Evolutionary conservation across 495 filamentous ascomycete species (phyloP).

Genomic region (Evansstolkia leycettana): DNA sequence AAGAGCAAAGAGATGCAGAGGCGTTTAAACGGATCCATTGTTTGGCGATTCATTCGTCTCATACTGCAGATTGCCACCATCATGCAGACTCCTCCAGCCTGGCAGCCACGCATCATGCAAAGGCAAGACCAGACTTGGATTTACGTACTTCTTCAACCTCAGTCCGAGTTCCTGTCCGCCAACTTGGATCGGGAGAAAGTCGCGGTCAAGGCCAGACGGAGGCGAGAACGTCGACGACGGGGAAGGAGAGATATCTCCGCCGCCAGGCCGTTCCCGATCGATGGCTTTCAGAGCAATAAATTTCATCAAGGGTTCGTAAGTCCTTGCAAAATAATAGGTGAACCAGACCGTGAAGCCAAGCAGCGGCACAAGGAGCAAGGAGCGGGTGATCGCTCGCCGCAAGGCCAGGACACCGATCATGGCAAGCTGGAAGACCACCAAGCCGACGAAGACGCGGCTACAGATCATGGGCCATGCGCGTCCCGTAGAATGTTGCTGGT

Average conservation of each 20-base stretch:
- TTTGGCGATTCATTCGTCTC: constrained; percentile 14
- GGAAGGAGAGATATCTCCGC: constrained; percentile 25
- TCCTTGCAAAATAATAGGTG: constrained; percentile 56
- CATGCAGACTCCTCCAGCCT: constrained; percentile 2
- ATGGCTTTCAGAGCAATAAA: constrained; percentile 89
- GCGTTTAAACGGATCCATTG: neutral
- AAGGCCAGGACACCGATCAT: constrained; percentile 81
- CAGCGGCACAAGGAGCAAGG: constrained; percentile 63
- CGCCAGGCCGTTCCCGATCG: constrained; percentile 34
- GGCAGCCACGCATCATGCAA: constrained; percentile 35
- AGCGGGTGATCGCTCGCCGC: constrained; percentile 54
- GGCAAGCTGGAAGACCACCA: constrained; percentile 78
- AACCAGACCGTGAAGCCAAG: constrained; percentile 75
- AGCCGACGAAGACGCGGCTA: constrained; percentile 70
- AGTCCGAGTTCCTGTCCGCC: constrained; percentile 27
- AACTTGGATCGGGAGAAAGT: constrained; percentile 27
- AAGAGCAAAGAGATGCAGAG: too few relatives aligned
- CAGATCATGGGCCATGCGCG: constrained; percentile 93
- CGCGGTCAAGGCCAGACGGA: constrained; percentile 32
- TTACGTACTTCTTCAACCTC: constrained; percentile 34
- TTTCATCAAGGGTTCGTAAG: constrained; percentile 74
- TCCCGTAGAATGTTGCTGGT: constrained; percentile 88
- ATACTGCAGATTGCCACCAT: constrained; percentile 3
- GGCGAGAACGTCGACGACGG: constrained; percentile 28
- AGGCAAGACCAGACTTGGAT: constrained; percentile 33